A percentile compares a stretch with the other conserved stretches of the same genome.
These are phyloP conservation scores for Aureobasidium uvarum DNA, from an alignment of 2,329 filamentous ascomycete species.

Conservation along the genomic window DNA sequence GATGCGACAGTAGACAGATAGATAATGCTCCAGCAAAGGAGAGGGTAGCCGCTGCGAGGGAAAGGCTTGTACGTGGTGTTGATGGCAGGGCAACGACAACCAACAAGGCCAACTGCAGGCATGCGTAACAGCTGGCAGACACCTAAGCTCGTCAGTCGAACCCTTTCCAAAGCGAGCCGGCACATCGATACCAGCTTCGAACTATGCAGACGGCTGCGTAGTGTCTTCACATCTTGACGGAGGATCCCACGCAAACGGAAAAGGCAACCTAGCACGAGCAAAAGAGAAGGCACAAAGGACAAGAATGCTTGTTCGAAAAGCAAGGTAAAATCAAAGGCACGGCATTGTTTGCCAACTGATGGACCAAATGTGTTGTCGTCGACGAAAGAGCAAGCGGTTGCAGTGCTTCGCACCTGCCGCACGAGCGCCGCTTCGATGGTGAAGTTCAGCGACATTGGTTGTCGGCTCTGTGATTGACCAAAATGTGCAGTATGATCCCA, in stretches of 20 bases:
- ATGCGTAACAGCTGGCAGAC: not conserved
- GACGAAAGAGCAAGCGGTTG: not conserved
- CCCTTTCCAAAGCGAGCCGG: not conserved
- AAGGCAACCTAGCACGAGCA: not conserved
- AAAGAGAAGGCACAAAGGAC: not conserved
- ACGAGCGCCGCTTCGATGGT: not conserved
- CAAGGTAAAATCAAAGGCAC: conserved; percentile 5
- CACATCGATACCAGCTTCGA: not conserved
- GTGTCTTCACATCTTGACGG: not conserved
- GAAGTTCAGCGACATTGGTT: not conserved
- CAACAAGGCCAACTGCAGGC: not conserved
- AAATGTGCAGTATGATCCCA: too few relatives aligned
- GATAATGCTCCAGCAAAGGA: not conserved
- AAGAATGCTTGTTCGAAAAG: conserved; percentile 4
- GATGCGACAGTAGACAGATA: not conserved
- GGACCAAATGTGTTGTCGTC: conserved; percentile 1
- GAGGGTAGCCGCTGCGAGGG: not conserved
- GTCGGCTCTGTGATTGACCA: too few relatives aligned
- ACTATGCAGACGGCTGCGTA: not conserved
- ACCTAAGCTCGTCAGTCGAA: not conserved
- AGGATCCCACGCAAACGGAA: not conserved
- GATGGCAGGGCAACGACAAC: not conserved
- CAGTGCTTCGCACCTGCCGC: not conserved
- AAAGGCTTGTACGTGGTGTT: not conserved
- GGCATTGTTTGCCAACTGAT: not conserved